Conservation (phyloP, 2,329 filamentous ascomycete species). For the Fusarium secorum region DNA sequence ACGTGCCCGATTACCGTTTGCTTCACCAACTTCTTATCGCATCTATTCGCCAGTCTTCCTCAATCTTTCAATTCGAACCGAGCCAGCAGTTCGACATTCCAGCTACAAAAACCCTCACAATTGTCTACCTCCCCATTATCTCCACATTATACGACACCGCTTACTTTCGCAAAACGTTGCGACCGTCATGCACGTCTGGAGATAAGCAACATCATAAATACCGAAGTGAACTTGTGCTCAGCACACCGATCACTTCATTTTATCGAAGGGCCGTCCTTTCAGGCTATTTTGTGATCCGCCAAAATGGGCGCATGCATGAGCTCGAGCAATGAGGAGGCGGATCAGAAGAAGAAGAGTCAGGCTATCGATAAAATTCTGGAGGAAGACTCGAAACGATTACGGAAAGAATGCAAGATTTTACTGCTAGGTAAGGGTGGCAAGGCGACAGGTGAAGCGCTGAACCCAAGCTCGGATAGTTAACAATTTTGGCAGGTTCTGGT, state of each 20-base stretch:
- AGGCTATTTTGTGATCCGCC: conserved; percentile 36
- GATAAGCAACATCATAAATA: conserved; percentile 20
- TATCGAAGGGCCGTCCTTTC: conserved; percentile 13
- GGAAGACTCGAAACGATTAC: conserved; percentile 90
- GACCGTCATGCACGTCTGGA: conserved; percentile 41
- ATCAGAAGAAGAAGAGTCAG: conserved; percentile 96
- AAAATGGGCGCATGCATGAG: conserved; percentile 96
- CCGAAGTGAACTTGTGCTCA: conserved; percentile 23
- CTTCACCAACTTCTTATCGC: conserved; percentile 30
- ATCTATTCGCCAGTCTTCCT: conserved; percentile 15
- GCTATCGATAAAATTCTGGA: conserved; percentile 93
- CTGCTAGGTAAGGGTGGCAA: conserved; percentile 74
- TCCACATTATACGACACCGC: conserved; percentile 16
- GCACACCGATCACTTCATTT: conserved; percentile 9
- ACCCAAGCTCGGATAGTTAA: conserved; percentile 22
- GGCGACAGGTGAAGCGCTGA: conserved; percentile 10
- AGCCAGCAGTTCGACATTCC: background rate
- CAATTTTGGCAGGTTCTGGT: conserved; percentile 76
- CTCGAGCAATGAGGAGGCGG: conserved; percentile 82
- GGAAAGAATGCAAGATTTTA: conserved; percentile 98
- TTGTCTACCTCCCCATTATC: background rate
- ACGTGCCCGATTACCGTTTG: conserved; percentile 26
- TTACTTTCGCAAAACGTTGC: conserved; percentile 20
- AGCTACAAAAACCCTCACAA: background rate
- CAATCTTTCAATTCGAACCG: background rate